Base-by-base conservation (phyloP, 495 filamentous ascomycete genomes). In the Daldinia bambusicola region DNA sequence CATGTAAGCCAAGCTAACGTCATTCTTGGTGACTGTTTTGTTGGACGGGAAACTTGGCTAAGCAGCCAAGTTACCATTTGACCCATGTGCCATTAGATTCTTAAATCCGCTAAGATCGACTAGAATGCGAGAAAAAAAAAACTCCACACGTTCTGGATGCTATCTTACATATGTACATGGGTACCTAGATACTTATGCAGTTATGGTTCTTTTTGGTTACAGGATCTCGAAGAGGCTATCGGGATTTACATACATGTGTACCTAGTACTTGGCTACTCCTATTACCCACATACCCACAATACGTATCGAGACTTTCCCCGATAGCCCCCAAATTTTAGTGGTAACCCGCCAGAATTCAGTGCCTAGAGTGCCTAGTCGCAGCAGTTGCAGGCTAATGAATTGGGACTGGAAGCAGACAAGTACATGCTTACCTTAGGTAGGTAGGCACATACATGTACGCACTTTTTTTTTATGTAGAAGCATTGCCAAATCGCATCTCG, bases 401-500 rank as follows among this genome's bases (percentile, higher is more conserved):
- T n/a, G n/a, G n/a, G n/a, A 2, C 26, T n/a, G n/a, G n/a, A 53
- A 16, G 26, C 4, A 43, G 26, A 1, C 26, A 26, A 26, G 26
- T 26, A 26, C 26, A 26, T 1, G 26, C 26, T 26, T 26, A n/a
- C n/a, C n/a, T n/a, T n/a, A n/a, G n/a, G n/a, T n/a, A n/a, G n/a
- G n/a, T n/a, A 26, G 26, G 26, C 3, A 26, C 26, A 1, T 43
- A 18, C 16, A 22, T 9, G 1, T 56, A 22, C 32, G 16, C 20
- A 18, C 32, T 36, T 56, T 34, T 14, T 20, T 14, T 30, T 36
- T 37, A 36, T 18, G 34, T 52, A 36, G 13, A 65, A 62, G 62
- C 69, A 73, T 73, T 66, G 66, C 61, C 70, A 73, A 73, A 73
- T 73, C 66, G 70, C 43, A 73, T 73, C 60, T 57, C 57, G 52